Evolutionary conservation across 176 grass and related monocot species (phyloP).

Genomic region (Phoenix dactylifera): DNA sequence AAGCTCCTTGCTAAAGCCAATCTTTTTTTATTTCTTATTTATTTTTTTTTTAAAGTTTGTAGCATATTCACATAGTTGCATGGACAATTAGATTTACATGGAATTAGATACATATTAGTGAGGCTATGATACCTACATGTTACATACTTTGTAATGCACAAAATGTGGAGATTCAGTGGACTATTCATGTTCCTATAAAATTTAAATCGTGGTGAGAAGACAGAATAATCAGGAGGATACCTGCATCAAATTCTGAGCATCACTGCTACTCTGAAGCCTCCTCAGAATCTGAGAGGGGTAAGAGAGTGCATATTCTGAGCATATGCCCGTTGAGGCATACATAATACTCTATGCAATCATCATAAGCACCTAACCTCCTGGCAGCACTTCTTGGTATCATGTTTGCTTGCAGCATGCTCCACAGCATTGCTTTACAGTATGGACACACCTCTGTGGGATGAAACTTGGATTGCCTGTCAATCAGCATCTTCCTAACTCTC

Average conservation of each 20-base stretch:
- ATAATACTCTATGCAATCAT: constrained; percentile 86
- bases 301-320: constrained; percentile 63
- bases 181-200: too few species aligned
- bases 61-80: too few species aligned
- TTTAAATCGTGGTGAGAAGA: too few species aligned
- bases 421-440: constrained; percentile 87
- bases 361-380: constrained; percentile 56
- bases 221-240: neutral
- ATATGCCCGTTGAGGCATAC: constrained; percentile 95
- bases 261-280: constrained; percentile 46
- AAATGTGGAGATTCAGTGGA: too few species aligned
- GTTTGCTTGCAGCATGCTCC: constrained; percentile 86
- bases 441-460: constrained; percentile 77
- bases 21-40: too few species aligned
- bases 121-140: too few species aligned
- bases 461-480: constrained; percentile 71
- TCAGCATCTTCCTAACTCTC: constrained; percentile 72
- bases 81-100: too few species aligned
- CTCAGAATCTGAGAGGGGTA: constrained; percentile 86
- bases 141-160: too few species aligned
- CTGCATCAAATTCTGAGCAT: constrained; percentile 36
- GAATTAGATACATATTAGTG: too few species aligned
- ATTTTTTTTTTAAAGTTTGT: too few species aligned
- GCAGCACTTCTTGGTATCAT: constrained; percentile 72
- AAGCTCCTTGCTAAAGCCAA: too few species aligned